Conservation (phyloP, 108 stramenopile genomes). For the Pseudonitzschia multiseries region DNA sequence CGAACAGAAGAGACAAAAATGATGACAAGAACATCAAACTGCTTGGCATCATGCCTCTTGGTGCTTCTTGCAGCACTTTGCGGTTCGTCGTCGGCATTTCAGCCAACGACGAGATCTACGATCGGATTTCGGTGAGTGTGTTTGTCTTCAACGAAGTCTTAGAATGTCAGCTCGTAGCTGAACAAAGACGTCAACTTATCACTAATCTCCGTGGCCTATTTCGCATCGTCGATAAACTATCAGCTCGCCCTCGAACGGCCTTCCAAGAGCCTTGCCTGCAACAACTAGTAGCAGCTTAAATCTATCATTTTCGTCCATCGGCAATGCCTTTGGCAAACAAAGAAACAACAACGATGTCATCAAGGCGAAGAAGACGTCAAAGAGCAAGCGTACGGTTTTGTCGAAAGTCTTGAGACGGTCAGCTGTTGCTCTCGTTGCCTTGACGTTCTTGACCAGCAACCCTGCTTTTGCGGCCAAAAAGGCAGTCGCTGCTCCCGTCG, state of each 20-base stretch:
- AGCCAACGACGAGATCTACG: not conserved
- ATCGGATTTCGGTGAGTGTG: constrained; percentile 1
- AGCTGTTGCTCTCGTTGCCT: constrained; percentile 24
- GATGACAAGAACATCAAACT: not conserved
- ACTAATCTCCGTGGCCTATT: not conserved
- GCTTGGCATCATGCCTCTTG: not conserved
- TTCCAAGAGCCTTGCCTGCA: not conserved
- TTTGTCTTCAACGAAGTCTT: not conserved
- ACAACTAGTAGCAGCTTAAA: constrained; percentile 6
- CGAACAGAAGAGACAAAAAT: not conserved
- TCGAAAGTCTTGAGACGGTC: constrained; percentile 17
- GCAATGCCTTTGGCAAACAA: constrained; percentile 1
- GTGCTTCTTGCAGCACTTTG: not conserved
- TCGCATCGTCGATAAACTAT: not conserved
- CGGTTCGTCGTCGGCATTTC: constrained; percentile 4
- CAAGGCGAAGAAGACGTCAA: not conserved
- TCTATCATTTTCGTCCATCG: constrained; percentile 13
- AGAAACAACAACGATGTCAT: not conserved
- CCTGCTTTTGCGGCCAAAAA: constrained; percentile 51
- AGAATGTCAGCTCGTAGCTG: no score
- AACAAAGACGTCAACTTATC: not conserved
- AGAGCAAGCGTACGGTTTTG: not conserved
- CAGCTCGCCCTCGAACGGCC: not conserved
- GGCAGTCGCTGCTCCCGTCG: constrained; percentile 39
- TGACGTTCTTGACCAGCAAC: constrained; percentile 13